phyloP scores from a whole-genome alignment of 192 early-diverging fungal species.

The Coemansia sp. region DNA sequence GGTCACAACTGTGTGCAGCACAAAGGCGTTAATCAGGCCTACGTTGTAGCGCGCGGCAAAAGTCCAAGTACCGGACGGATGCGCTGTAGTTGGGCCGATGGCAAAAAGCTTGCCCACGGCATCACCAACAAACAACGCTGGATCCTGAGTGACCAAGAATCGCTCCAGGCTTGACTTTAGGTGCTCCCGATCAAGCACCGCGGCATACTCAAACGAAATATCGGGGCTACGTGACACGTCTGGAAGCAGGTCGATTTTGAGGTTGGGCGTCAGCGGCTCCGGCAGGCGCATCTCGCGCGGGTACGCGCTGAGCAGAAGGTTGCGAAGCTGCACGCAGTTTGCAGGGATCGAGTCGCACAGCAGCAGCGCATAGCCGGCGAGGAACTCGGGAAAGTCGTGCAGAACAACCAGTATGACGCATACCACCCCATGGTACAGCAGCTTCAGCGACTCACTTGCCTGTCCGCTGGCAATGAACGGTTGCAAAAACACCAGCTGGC shows the following conservation, averaged over 20 bases:
- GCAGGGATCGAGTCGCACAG: conserved; percentile 90
- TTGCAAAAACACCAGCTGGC: conserved; percentile 80
- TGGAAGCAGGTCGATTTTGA: conserved; percentile 87
- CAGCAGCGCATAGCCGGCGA: conserved; percentile 86
- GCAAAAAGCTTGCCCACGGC: conserved; percentile 5
- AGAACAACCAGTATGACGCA: conserved; percentile 87
- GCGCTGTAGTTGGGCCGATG: background rate
- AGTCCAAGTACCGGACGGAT: background rate
- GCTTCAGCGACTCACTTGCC: conserved; percentile 67
- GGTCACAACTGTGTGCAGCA: conserved; percentile 80
- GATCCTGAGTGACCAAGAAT: conserved; percentile 60
- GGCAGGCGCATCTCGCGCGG: conserved; percentile 93
- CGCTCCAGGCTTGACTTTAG: conserved; percentile 73
- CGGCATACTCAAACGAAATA: conserved; percentile 83
- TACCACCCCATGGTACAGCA: conserved; percentile 86
- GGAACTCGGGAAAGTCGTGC: conserved; percentile 97
- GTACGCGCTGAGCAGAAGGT: conserved; percentile 95
- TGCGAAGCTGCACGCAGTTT: conserved; percentile 90
- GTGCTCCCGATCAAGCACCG: conserved; percentile 56
- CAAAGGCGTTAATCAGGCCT: conserved; percentile 79
- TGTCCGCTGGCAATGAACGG: conserved; percentile 77
- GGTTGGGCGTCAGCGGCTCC: conserved; percentile 93
- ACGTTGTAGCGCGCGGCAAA: conserved; percentile 63
- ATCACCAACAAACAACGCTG: conserved; percentile 28
- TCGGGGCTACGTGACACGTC: conserved; percentile 84